phyloP scores from a whole-genome alignment of 306 rosid species.

The Sesbania bispinosa region DNA sequence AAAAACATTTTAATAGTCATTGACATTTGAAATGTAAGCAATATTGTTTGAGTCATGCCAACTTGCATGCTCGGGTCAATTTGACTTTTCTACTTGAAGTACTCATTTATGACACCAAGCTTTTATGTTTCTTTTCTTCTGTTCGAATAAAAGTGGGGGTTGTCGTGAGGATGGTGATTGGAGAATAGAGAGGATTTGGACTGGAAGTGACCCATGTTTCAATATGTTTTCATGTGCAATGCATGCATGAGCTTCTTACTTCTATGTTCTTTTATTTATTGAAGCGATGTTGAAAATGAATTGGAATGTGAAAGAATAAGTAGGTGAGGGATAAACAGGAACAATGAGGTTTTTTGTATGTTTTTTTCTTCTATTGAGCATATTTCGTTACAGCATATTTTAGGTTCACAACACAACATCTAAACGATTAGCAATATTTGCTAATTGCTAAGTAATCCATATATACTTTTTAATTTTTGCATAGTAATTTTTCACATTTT shows the following conservation, averaged over 20 bases:
- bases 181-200: neutral
- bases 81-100: neutral
- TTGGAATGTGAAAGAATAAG: neutral
- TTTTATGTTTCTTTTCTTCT: neutral
- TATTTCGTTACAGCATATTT: too few relatives aligned
- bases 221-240: too few relatives aligned
- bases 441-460: too few relatives aligned
- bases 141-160: neutral
- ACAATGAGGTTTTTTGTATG: too few relatives aligned
- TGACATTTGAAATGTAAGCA: conserved; percentile 22
- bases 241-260: neutral
- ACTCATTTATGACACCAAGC: neutral
- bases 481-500: too few relatives aligned
- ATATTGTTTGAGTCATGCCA: neutral
- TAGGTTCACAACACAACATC: too few relatives aligned
- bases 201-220: too few relatives aligned
- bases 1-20: conserved; percentile 9
- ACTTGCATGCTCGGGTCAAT: neutral
- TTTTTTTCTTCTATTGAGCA: too few relatives aligned
- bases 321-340: too few relatives aligned
- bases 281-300: neutral
- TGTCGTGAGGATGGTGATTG: neutral
- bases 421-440: too few relatives aligned
- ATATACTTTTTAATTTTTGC: too few relatives aligned
- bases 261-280: neutral